phyloP scores from a whole-genome alignment of 2,329 filamentous ascomycete genomes.

The Xylaria sp. region DNA sequence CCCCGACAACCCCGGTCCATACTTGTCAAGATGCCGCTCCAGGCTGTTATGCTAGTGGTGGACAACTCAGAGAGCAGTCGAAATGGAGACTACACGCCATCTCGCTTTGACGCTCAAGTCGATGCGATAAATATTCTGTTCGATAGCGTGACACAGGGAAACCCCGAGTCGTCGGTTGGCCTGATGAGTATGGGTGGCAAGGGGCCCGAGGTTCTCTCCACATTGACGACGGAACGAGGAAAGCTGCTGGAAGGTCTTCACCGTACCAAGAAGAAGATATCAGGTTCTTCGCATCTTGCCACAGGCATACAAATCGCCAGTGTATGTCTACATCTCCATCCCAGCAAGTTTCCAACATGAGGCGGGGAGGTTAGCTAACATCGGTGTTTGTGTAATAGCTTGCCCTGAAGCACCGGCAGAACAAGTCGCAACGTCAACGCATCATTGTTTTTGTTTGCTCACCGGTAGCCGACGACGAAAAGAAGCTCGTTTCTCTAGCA shows the following conservation, averaged over 20 bases:
- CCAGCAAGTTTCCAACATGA: background rate
- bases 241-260: constrained; percentile 94
- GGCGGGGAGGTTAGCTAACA: constrained; percentile 40
- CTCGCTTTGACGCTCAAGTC: constrained; percentile 94
- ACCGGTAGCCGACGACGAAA: constrained; percentile 88
- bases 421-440: constrained; percentile 94
- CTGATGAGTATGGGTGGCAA: constrained; percentile 99
- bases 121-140: constrained; percentile 97
- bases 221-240: constrained; percentile 94
- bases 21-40: constrained; percentile 86
- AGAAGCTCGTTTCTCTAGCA: constrained; percentile 86
- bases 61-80: constrained; percentile 99
- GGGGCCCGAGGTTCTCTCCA: constrained; percentile 96
- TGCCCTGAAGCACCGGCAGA: constrained; percentile 96
- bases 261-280: constrained; percentile 89
- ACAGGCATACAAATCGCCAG: constrained; percentile 95
- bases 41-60: constrained; percentile 99
- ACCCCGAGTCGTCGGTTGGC: constrained; percentile 96
- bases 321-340: constrained; percentile 64
- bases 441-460: constrained; percentile 98
- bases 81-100: constrained; percentile 93
- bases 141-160: constrained; percentile 92
- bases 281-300: constrained; percentile 86
- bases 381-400: constrained; percentile 65
- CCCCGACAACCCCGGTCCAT: constrained; percentile 18